Base-by-base conservation (phyloP, 169 alveolate species). In the Cryptosporidium felis region DNA sequence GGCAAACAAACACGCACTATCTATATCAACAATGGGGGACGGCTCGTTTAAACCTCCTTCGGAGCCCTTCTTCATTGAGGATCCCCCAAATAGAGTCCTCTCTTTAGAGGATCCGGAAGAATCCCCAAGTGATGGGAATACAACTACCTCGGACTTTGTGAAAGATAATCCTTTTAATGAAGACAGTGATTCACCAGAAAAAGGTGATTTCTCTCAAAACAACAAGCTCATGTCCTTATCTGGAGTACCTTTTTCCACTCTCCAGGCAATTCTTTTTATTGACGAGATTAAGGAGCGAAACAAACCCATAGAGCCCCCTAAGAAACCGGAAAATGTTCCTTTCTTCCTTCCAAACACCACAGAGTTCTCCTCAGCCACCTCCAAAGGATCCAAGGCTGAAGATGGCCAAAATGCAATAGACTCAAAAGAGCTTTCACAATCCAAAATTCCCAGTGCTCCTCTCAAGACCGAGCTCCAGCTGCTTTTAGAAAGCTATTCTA, bases 251-350 rank as follows among this genome's bases (percentile, higher is more conserved):
- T 38, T 63, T 40, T 36, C 89, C 41, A 81, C 82, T 18, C 49
- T 51, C 38, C 88, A 82, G 45, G 62, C 59, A 23, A 38, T 79
- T 38, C 49, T 82, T 3, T 41, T 89, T 49, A 60, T 94, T 18
- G 97, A 94, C 40, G 88, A 90, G 49, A 90, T 94, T 6, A 94
- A 93, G 67, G 96, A 94, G 74, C 90, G 96, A 88, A 94, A 93
- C 58, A 92, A 91, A 44, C 96, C 96, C 8, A 66, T 92, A 14
- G 82, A 90, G 26, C 91, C 95, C 53, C 90, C 91, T 23, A 91
- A 91, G 59, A 92, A 93, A 62, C 91, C 91, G 18, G 95, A 93
- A 63, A 91, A 91, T 65, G 95, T 92, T 21, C 97, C 97, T 6
- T 94, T 94, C 66, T 94, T 94, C 91, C 80, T 94, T 16, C 92